Conservation (phyloP, 1,284 basidiomycete genomes). For the Papiliotrema laurentii region DNA sequence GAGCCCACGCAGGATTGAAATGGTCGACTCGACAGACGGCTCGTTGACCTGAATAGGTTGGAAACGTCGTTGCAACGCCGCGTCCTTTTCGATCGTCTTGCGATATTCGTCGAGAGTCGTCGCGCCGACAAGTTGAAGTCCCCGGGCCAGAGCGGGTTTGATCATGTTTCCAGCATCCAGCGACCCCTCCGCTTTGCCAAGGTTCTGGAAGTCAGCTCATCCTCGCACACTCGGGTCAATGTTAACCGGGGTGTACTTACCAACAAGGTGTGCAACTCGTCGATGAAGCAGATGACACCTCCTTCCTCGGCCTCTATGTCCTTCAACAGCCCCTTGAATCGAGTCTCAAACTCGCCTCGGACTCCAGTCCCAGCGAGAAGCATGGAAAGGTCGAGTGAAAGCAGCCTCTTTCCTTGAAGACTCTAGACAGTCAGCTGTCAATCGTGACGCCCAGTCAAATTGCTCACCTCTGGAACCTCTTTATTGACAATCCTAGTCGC, state of each 20-base stretch:
- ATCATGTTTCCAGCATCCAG: constrained; percentile 76
- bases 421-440: constrained; percentile 69
- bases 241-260: constrained; percentile 1
- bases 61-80: constrained; percentile 84
- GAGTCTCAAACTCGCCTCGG: constrained; percentile 86
- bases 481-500: constrained; percentile 82
- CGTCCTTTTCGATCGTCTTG: constrained; percentile 87
- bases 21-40: constrained; percentile 76
- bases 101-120: constrained; percentile 88
- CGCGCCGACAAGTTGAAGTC: constrained; percentile 79
- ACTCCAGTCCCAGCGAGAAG: constrained; percentile 84
- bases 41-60: constrained; percentile 84
- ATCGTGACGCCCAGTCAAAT: constrained; percentile 49
- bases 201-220: constrained; percentile 55
- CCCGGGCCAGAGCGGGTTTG: constrained; percentile 66
- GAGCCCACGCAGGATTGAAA: constrained; percentile 82
- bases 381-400: constrained; percentile 73
- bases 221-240: no score
- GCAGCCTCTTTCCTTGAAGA: constrained; percentile 72
- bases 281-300: constrained; percentile 73
- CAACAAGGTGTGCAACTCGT: constrained; percentile 64
- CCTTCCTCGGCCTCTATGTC: constrained; percentile 80
- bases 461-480: constrained; percentile 79
- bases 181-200: constrained; percentile 86
- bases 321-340: constrained; percentile 76